These are phyloP conservation scores for Verticillium klebahnii DNA, from an alignment of 2,329 filamentous ascomycete genomes.

Conservation along the genomic window DNA sequence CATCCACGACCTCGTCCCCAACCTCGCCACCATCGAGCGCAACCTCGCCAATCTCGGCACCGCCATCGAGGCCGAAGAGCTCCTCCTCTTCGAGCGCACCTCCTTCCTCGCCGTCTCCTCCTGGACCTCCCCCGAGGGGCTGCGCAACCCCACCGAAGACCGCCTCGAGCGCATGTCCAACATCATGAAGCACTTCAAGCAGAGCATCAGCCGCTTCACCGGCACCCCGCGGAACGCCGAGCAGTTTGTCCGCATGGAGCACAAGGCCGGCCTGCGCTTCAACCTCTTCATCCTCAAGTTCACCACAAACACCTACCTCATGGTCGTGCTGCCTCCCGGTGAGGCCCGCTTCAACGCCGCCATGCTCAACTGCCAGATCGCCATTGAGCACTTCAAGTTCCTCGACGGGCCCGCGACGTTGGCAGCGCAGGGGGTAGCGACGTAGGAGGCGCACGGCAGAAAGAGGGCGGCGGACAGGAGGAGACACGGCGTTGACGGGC, in stretches of 20 bases:
- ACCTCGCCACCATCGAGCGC: conserved; percentile 79
- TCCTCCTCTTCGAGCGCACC: conserved; percentile 90
- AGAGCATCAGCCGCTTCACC: conserved; percentile 70
- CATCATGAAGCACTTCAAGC: conserved; percentile 98
- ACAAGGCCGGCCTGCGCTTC: conserved; percentile 73
- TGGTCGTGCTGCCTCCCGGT: conserved; percentile 84
- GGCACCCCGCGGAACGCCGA: conserved; percentile 76
- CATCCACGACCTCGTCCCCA: conserved; percentile 96
- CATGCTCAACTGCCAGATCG: conserved; percentile 84
- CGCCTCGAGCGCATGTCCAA: conserved; percentile 92
- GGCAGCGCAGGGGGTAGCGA: conserved; percentile 7
- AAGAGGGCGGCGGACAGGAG: neutral
- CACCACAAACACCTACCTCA: conserved; percentile 95
- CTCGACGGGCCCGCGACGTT: conserved; percentile 44
- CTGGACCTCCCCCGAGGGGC: conserved; percentile 72
- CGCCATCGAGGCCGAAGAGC: conserved; percentile 86
- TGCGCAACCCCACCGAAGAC: conserved; percentile 82
- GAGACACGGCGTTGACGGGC: neutral
- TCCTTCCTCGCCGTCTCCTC: conserved; percentile 96
- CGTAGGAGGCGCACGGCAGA: neutral
- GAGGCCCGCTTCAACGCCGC: conserved; percentile 90
- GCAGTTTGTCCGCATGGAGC: conserved; percentile 76
- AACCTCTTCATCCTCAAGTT: conserved; percentile 94
- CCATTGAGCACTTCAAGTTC: conserved; percentile 73
- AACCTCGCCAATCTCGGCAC: conserved; percentile 79